Evolutionary conservation across 2,329 filamentous ascomycete species (phyloP).

Genomic region (Paracorniculantispora psalliotae): DNA sequence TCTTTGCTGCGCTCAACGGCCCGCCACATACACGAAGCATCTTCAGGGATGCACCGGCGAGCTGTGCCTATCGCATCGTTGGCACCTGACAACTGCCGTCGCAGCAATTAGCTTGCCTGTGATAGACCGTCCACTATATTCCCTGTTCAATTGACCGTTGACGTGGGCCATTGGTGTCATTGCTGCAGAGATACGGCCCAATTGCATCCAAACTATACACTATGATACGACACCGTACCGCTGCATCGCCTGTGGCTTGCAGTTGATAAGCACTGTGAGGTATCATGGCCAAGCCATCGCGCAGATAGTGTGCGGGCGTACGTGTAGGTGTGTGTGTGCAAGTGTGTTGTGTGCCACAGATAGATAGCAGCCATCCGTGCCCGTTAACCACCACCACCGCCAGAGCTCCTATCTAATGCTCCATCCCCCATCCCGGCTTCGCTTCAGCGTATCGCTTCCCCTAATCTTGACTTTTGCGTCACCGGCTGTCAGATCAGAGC

Average conservation of each 20-base stretch:
- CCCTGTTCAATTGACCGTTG: neutral
- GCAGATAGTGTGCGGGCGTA: neutral
- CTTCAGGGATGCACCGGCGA: neutral
- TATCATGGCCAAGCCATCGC: constrained; percentile 2
- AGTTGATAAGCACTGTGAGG: neutral
- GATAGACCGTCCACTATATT: neutral
- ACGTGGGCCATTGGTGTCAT: neutral
- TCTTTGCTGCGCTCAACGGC: neutral
- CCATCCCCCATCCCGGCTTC: neutral
- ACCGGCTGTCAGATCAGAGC: neutral
- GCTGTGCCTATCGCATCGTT: neutral
- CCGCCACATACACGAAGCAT: neutral
- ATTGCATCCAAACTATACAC: neutral
- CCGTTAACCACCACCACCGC: neutral
- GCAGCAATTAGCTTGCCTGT: neutral
- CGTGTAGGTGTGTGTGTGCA: neutral
- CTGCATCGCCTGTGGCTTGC: constrained; percentile 1
- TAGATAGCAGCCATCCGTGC: constrained; percentile 7
- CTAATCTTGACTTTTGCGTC: neutral
- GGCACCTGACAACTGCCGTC: neutral
- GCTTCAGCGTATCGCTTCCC: neutral
- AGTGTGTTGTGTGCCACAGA: too few species aligned
- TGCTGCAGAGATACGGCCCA: neutral
- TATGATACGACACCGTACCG: neutral
- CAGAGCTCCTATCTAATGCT: neutral